Evolutionary conservation across 164 flowering plant species (phyloP).

Genomic region (Santalum album): DNA sequence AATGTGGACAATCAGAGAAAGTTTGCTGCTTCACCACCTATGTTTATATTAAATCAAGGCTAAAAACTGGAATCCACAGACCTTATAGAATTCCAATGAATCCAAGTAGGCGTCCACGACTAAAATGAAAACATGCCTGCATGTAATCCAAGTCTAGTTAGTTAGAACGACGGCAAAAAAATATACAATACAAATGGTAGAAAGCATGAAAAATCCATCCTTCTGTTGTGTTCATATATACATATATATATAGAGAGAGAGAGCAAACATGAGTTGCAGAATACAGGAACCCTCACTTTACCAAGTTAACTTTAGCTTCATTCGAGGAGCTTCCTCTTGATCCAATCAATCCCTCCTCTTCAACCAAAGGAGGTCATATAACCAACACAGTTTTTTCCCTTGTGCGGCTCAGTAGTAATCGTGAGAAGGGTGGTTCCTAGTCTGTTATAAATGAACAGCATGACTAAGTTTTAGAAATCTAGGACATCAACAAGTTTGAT

Average conservation of each 20-base stretch:
- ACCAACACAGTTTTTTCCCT: too few species aligned
- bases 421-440: neutral
- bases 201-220: neutral
- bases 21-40: neutral
- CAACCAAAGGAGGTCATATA: too few species aligned
- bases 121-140: slow-evolving; percentile 95
- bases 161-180: neutral
- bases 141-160: slow-evolving; percentile 6
- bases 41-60: neutral
- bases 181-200: neutral
- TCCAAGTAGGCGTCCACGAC: slow-evolving; percentile 68
- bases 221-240: neutral
- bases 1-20: too few species aligned
- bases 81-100: slow-evolving; percentile 88
- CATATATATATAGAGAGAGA: neutral
- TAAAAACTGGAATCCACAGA: slow-evolving; percentile 18
- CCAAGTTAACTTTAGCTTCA: too few species aligned
- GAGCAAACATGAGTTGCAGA: too few species aligned
- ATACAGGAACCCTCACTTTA: too few species aligned
- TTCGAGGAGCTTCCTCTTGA: too few species aligned
- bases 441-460: neutral
- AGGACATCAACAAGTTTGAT: neutral
- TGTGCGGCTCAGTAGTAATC: too few species aligned
- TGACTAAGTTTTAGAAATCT: neutral
- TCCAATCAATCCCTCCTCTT: too few species aligned